Conservation (phyloP, 2,329 filamentous ascomycete species). For the Neonectria coccinea region DNA sequence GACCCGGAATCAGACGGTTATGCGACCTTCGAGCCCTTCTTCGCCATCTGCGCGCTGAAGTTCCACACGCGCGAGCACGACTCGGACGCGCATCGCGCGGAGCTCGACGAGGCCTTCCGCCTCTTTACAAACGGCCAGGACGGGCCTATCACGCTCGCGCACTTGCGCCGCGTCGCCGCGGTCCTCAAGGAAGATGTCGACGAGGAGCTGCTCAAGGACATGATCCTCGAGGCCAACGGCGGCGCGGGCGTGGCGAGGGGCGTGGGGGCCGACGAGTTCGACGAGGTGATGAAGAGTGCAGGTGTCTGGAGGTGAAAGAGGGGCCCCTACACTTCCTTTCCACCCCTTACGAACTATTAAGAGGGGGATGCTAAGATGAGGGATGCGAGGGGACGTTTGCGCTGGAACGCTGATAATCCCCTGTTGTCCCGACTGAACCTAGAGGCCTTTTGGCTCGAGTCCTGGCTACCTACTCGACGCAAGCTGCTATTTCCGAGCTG, state of each 20-base stretch:
- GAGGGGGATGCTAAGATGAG: neutral
- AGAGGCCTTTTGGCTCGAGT: neutral
- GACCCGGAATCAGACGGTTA: conserved; percentile 86
- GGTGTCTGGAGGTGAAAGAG: conserved; percentile 78
- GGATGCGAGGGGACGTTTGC: neutral
- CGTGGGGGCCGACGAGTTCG: conserved; percentile 84
- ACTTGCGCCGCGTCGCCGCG: conserved; percentile 82
- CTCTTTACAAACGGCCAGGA: conserved; percentile 75
- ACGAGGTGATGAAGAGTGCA: conserved; percentile 85
- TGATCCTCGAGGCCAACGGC: conserved; percentile 94
- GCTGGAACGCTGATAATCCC: neutral
- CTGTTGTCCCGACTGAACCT: neutral
- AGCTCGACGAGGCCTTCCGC: conserved; percentile 84
- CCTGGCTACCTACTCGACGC: neutral
- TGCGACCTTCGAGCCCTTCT: conserved; percentile 82
- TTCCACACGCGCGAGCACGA: conserved; percentile 71
- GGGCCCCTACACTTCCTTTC: neutral
- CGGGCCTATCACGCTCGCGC: conserved; percentile 79
- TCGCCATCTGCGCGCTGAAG: conserved; percentile 90
- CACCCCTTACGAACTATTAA: neutral
- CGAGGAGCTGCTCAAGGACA: conserved; percentile 88
- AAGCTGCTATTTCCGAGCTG: neutral
- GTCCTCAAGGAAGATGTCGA: conserved; percentile 86
- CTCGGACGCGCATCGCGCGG: conserved; percentile 67
- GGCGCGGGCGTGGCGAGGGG: conserved; percentile 77